Evolutionary conservation across 345 rosid species (phyloP).

Genomic region (Raphanus raphanistrum): DNA sequence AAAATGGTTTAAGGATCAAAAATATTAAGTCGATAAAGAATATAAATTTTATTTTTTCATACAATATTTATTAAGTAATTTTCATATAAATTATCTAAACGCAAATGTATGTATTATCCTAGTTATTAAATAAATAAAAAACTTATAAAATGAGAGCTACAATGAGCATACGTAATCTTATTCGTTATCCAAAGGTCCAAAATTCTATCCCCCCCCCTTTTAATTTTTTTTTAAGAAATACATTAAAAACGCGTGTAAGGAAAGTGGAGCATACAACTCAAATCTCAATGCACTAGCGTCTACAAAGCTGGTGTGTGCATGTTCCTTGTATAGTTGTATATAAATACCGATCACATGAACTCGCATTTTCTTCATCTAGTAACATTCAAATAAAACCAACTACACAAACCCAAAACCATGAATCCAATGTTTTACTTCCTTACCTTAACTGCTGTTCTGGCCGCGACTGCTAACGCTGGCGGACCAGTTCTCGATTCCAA

Average conservation of each 20-base stretch:
- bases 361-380: constrained; percentile 8
- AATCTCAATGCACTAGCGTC: not conserved
- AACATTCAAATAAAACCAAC: not conserved
- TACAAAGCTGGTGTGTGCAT: not conserved
- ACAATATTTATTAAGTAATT: too few relatives aligned
- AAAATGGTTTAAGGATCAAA: too few relatives aligned
- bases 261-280: not conserved
- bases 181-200: not conserved
- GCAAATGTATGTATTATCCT: too few relatives aligned
- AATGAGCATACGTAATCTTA: not conserved
- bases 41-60: too few relatives aligned
- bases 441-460: not conserved
- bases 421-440: constrained; percentile 14
- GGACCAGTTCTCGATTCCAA: not conserved
- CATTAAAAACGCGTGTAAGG: not conserved
- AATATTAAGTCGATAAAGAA: too few relatives aligned
- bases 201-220: too few relatives aligned
- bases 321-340: not conserved
- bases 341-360: not conserved
- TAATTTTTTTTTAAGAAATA: not conserved
- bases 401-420: not conserved
- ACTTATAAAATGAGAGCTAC: not conserved
- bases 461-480: not conserved
- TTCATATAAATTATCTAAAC: too few relatives aligned
- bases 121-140: too few relatives aligned